Evolutionary conservation across 2,329 filamentous ascomycete genomes (phyloP).

Genomic region (Cryphonectria japonica): DNA sequence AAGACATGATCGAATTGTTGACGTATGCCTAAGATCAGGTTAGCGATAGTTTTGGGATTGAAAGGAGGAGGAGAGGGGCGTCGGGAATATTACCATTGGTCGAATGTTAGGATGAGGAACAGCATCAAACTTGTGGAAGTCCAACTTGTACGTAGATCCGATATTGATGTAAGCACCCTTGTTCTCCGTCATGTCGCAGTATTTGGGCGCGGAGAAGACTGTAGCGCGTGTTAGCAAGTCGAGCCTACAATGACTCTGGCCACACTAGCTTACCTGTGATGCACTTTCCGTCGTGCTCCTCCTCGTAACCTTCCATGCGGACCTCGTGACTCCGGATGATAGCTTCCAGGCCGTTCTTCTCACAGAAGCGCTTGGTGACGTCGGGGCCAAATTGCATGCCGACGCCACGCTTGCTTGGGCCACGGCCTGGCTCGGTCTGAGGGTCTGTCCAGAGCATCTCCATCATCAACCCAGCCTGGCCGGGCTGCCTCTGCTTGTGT

Average conservation of each 20-base stretch:
- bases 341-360: conserved; percentile 91
- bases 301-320: conserved; percentile 98
- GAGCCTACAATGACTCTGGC: conserved; percentile 4
- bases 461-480: conserved; percentile 97
- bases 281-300: conserved; percentile 93
- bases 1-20: conserved; percentile 78
- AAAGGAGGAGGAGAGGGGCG: not conserved
- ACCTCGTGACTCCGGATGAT: conserved; percentile 98
- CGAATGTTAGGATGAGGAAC: conserved; percentile 95
- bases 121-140: conserved; percentile 92
- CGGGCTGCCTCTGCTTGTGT: conserved; percentile 88
- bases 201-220: conserved; percentile 97
- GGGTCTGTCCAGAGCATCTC: conserved; percentile 99
- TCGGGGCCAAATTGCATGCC: conserved; percentile 97
- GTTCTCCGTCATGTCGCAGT: conserved; percentile 98
- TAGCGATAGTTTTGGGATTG: conserved; percentile 1
- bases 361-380: conserved; percentile 94
- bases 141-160: conserved; percentile 85
- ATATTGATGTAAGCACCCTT: conserved; percentile 99
- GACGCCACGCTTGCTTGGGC: conserved; percentile 94
- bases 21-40: conserved; percentile 71
- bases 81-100: conserved; percentile 70
- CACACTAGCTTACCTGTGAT: conserved; percentile 72
- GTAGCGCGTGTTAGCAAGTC: conserved; percentile 40
- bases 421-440: conserved; percentile 80